Conservation (phyloP, 345 rosid species). For the Gossypium arboreum region DNA sequence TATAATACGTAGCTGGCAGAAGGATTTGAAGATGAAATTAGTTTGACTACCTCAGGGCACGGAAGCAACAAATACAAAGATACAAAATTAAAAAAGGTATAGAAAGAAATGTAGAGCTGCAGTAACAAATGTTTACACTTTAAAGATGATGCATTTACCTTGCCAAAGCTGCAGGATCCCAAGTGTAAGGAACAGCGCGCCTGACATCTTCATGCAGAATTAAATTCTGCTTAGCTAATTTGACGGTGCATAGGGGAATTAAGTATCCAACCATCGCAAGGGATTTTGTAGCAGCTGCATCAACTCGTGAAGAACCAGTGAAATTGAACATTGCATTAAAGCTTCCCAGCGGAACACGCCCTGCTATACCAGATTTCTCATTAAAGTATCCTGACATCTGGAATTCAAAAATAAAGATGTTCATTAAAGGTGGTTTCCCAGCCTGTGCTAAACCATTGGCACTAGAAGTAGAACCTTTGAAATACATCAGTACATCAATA, state of each 20-base stretch:
- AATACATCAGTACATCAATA: neutral
- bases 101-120: neutral
- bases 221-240: constrained; percentile 47
- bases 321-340: constrained; percentile 95
- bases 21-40: neutral
- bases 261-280: constrained; percentile 85
- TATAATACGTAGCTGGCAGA: neutral
- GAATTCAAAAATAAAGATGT: constrained; percentile 26
- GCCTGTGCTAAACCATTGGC: neutral
- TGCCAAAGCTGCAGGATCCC: constrained; percentile 99
- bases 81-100: neutral
- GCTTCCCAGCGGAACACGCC: constrained; percentile 82
- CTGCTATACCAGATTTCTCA: constrained; percentile 66
- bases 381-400: constrained; percentile 90
- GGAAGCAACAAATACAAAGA: neutral
- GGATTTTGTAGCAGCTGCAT: constrained; percentile 91
- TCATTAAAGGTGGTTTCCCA: constrained; percentile 5
- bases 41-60: neutral
- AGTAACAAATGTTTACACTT: neutral
- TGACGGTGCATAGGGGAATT: constrained; percentile 62
- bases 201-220: constrained; percentile 57
- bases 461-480: neutral
- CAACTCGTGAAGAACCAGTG: constrained; percentile 90
- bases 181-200: constrained; percentile 80
- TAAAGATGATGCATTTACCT: constrained; percentile 39